Evolutionary conservation across 1,284 basidiomycete genomes (phyloP).

Genomic region (Leccinum subatratum): DNA sequence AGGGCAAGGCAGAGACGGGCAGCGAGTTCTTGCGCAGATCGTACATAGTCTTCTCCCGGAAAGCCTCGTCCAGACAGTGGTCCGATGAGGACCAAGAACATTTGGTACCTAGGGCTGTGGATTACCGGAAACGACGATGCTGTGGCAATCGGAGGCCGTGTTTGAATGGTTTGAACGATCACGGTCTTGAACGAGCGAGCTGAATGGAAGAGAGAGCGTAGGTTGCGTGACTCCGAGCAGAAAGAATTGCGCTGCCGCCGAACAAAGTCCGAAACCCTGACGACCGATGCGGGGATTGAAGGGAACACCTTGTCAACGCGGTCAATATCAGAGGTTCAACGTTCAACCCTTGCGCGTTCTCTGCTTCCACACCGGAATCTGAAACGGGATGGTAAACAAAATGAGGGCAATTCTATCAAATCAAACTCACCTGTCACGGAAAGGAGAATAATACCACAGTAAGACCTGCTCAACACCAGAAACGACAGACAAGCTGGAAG

Average conservation of each 20-base stretch:
- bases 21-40: constrained; percentile 26
- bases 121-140: too few species aligned
- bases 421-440: constrained; percentile 18
- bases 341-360: background rate
- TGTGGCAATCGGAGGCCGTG: too few species aligned
- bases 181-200: constrained; percentile 24
- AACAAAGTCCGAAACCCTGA: constrained; percentile 13
- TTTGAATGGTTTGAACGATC: constrained; percentile 22
- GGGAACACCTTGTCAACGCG: constrained; percentile 13
- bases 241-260: constrained; percentile 13
- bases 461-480: background rate
- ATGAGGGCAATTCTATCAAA: too few species aligned
- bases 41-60: constrained; percentile 24
- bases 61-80: constrained; percentile 22
- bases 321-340: constrained; percentile 15
- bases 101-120: constrained; percentile 19
- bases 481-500: too few species aligned
- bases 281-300: constrained; percentile 8
- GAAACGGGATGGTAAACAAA: background rate
- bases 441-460: constrained; percentile 18
- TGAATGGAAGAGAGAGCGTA: constrained; percentile 12
- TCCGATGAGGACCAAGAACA: constrained; percentile 29
- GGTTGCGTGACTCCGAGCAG: constrained; percentile 10
- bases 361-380: constrained; percentile 12
- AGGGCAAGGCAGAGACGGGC: constrained; percentile 18